Evolutionary conservation across 2,329 filamentous ascomycete genomes (phyloP).

Genomic region (Ceratocystiopsis minuta): DNA sequence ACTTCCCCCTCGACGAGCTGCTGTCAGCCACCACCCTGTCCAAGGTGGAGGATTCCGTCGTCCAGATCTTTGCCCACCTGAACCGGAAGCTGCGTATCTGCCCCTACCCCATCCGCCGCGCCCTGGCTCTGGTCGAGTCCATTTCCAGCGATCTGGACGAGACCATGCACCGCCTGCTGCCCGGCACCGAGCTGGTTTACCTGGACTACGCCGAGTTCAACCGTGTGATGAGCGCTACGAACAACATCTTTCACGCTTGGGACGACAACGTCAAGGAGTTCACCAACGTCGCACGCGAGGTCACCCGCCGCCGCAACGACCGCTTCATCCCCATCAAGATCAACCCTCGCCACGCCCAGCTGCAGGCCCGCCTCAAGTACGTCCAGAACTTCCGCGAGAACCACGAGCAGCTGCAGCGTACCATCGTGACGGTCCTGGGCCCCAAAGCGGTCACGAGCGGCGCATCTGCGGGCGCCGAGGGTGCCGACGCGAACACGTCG

Average conservation of each 20-base stretch:
- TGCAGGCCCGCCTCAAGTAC: constrained; percentile 82
- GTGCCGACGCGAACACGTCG: constrained; percentile 42
- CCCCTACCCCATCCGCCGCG: constrained; percentile 82
- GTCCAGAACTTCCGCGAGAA: constrained; percentile 90
- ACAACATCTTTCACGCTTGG: constrained; percentile 80
- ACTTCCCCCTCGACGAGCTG: constrained; percentile 90
- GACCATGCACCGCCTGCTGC: constrained; percentile 68
- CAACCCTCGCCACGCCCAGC: constrained; percentile 66
- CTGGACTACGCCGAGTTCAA: constrained; percentile 84
- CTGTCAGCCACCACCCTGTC: constrained; percentile 76
- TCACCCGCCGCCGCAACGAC: constrained; percentile 81
- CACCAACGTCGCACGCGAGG: constrained; percentile 89
- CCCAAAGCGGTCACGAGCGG: constrained; percentile 37
- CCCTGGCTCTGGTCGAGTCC: constrained; percentile 84
- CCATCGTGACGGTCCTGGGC: constrained; percentile 91
- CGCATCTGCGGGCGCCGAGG: constrained; percentile 13
- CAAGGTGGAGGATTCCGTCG: constrained; percentile 77
- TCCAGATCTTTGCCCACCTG: constrained; percentile 79
- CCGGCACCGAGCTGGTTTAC: constrained; percentile 76
- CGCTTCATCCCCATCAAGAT: constrained; percentile 99
- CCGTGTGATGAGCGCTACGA: constrained; percentile 63
- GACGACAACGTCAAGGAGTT: constrained; percentile 96
- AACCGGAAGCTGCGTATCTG: constrained; percentile 97
- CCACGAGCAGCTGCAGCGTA: constrained; percentile 91
- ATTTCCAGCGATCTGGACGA: constrained; percentile 87